These are phyloP conservation scores for Acephala macrosclerotiorum DNA, from an alignment of 2,329 filamentous ascomycete species.

Conservation along the genomic window DNA sequence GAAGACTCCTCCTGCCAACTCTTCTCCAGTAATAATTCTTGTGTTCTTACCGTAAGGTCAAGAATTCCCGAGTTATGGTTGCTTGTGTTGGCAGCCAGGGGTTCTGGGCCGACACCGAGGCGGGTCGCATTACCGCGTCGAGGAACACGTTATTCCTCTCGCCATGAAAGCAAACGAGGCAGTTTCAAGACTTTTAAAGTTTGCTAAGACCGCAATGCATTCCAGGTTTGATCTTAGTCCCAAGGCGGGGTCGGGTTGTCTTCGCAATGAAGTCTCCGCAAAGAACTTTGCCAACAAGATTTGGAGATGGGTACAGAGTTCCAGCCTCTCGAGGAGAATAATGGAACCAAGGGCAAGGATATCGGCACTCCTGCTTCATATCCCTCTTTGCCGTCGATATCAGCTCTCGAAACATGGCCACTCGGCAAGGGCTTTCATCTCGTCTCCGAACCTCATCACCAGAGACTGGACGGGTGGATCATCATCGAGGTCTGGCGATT, in stretches of 20 bases:
- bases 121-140: not conserved
- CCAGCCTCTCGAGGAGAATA: not conserved
- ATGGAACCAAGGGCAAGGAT: not conserved
- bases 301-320: not conserved
- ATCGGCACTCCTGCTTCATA: not conserved
- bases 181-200: not conserved
- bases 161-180: not conserved
- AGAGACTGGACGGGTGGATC: not conserved
- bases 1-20: not conserved
- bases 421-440: not conserved
- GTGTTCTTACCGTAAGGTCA: not conserved
- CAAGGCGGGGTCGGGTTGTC: not conserved
- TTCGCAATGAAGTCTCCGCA: not conserved
- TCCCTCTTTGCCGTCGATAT: not conserved
- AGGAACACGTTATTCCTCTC: constrained; percentile 12
- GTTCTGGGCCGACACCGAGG: not conserved
- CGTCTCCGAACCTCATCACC: constrained; percentile 10
- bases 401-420: not conserved
- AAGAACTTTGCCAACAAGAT: not conserved
- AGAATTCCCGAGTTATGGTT: not conserved
- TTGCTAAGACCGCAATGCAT: not conserved
- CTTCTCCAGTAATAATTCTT: not conserved
- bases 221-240: not conserved
- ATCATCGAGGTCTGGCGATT: not conserved
- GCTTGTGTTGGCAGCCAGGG: not conserved